These are phyloP conservation scores for Fusarium decemcellulare DNA, from an alignment of 2,329 filamentous ascomycete species.

Conservation along the genomic window DNA sequence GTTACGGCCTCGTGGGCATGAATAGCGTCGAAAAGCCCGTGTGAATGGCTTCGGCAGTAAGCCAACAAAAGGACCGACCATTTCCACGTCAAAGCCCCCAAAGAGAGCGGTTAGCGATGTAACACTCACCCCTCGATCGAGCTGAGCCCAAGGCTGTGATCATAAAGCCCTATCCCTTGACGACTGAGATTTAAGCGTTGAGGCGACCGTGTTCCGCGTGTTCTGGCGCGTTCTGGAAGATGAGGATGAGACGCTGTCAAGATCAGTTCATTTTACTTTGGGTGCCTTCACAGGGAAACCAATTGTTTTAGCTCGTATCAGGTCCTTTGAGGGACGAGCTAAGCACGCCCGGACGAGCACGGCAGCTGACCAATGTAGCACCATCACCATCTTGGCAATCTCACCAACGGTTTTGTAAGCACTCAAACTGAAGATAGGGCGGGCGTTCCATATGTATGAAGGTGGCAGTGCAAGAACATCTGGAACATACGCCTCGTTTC, in stretches of 20 bases:
- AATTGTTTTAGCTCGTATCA: conserved; percentile 8
- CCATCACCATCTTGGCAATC: not conserved
- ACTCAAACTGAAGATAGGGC: not conserved
- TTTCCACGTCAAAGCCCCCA: not conserved
- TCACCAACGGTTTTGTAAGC: not conserved
- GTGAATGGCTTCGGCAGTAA: no score
- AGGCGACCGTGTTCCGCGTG: no score
- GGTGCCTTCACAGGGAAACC: conserved; percentile 1
- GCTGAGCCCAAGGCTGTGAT: conserved; percentile 2
- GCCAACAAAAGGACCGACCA: no score
- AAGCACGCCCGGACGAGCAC: conserved; percentile 7
- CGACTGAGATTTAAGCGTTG: conserved; percentile 22
- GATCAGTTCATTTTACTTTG: conserved; percentile 22
- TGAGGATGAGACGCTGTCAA: conserved; percentile 6
- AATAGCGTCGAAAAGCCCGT: no score
- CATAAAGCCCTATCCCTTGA: conserved; percentile 1
- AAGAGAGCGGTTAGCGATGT: conserved; percentile 14
- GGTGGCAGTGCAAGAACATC: not conserved
- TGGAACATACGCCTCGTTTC: not conserved
- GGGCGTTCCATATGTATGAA: not conserved
- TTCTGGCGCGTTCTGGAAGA: conserved; percentile 34
- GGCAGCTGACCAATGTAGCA: not conserved
- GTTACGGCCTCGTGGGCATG: no score
- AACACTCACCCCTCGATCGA: conserved; percentile 21
- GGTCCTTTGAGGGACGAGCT: not conserved